Percentiles rank a stretch among this genome's conserved stretches.
Conservation (phyloP, 345 rosid genomes). For the Sapria himalayana region DNA sequence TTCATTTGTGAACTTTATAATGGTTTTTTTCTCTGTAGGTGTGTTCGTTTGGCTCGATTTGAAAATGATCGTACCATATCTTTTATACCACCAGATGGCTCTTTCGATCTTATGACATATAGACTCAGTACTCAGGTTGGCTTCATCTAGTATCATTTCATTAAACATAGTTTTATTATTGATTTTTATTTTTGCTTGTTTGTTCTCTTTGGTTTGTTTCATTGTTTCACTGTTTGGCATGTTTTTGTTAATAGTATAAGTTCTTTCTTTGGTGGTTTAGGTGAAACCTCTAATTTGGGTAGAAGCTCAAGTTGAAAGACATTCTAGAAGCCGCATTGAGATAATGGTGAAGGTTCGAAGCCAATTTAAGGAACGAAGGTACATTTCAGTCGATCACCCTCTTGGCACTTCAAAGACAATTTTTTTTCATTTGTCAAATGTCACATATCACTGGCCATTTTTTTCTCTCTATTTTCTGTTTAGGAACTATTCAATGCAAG, state of each 20-base stretch:
- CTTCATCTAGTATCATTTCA: background rate
- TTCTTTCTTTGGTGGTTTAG: conserved; percentile 17
- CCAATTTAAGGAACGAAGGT: conserved; percentile 94
- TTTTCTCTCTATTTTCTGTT: no score
- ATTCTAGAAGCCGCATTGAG: conserved; percentile 84
- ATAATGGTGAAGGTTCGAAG: conserved; percentile 78
- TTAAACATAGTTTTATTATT: no score
- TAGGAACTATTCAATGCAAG: no score
- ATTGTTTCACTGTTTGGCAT: background rate
- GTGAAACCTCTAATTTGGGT: conserved; percentile 92
- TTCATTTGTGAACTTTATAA: no score
- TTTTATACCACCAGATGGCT: conserved; percentile 89
- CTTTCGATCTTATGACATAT: conserved; percentile 96
- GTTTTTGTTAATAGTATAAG: no score
- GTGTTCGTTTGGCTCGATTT: conserved; percentile 90
- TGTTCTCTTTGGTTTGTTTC: background rate
- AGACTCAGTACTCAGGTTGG: conserved; percentile 98
- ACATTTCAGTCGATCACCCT: no score
- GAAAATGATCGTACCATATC: conserved; percentile 94
- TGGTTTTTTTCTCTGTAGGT: conserved; percentile 28
- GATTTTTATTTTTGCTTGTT: background rate
- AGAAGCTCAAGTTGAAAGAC: conserved; percentile 80
- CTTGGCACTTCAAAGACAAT: no score
- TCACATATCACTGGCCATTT: no score
- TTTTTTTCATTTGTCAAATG: no score